Evolutionary conservation across 1,284 basidiomycete species (phyloP).

Genomic region (Termitomyces sp.): DNA sequence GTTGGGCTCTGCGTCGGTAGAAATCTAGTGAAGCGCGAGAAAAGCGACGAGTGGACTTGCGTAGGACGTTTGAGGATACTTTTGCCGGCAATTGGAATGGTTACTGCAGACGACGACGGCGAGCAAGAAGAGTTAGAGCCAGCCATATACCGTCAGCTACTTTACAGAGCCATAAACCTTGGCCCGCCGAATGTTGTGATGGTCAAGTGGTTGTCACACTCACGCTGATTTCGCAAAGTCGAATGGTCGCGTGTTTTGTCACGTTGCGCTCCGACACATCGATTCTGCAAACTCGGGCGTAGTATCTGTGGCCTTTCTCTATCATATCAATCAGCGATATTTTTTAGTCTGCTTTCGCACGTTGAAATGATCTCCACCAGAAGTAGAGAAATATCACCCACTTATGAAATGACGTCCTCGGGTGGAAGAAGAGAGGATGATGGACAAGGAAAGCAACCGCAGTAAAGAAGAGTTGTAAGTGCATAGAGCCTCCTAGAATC

Average conservation of each 20-base stretch:
- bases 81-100: conserved; percentile 69
- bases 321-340: background rate
- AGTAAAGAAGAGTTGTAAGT: background rate
- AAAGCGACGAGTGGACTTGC: conserved; percentile 60
- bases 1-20: conserved; percentile 43
- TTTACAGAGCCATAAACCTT: conserved; percentile 12
- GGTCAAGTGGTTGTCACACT: conserved; percentile 3
- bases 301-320: background rate
- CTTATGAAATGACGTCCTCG: background rate
- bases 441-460: background rate
- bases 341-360: background rate
- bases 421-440: background rate
- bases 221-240: background rate
- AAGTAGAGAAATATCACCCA: background rate
- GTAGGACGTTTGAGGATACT: conserved; percentile 77
- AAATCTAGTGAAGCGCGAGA: conserved; percentile 67
- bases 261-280: background rate
- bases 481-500: background rate
- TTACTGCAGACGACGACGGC: conserved; percentile 74
- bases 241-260: background rate
- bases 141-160: conserved; percentile 13
- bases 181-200: conserved; percentile 12
- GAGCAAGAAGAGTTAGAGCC: conserved; percentile 34
- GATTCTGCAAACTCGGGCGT: background rate
- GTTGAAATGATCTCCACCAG: background rate